These are phyloP conservation scores for Citeromyces matritensis DNA, from an alignment of 805 yeast genomes.

Conservation along the genomic window DNA sequence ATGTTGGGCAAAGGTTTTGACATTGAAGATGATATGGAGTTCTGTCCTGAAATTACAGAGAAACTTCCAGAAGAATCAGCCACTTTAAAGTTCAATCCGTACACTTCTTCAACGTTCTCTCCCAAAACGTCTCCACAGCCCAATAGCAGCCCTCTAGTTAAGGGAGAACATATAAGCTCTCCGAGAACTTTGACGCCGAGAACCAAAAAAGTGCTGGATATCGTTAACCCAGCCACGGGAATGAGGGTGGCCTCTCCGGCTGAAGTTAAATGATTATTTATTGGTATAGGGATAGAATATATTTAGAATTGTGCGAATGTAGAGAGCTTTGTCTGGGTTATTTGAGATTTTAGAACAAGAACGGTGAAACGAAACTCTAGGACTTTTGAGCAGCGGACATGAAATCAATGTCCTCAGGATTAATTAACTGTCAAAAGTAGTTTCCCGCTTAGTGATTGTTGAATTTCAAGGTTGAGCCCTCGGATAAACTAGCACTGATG, in stretches of 20 bases:
- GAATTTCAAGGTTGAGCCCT: no score
- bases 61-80: conserved; percentile 3
- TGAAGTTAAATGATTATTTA: no score
- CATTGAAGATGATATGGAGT: conserved; percentile 47
- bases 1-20: conserved; percentile 48
- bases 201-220: conserved; percentile 42
- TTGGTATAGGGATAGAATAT: no score
- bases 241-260: conserved; percentile 39
- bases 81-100: conserved; percentile 47
- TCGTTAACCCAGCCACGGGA: conserved; percentile 48
- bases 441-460: no score
- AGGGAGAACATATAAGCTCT: background rate
- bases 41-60: conserved; percentile 37
- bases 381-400: no score
- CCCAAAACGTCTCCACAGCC: conserved; percentile 27
- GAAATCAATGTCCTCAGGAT: no score
- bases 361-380: no score
- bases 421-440: no score
- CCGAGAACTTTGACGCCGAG: conserved; percentile 20
- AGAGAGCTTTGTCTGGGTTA: no score
- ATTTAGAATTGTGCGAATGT: no score
- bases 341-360: no score
- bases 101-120: conserved; percentile 47
- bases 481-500: no score
- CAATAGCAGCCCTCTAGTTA: conserved; percentile 7